These are phyloP conservation scores for Halenospora varia DNA, from an alignment of 495 filamentous ascomycete species.

Conservation along the genomic window DNA sequence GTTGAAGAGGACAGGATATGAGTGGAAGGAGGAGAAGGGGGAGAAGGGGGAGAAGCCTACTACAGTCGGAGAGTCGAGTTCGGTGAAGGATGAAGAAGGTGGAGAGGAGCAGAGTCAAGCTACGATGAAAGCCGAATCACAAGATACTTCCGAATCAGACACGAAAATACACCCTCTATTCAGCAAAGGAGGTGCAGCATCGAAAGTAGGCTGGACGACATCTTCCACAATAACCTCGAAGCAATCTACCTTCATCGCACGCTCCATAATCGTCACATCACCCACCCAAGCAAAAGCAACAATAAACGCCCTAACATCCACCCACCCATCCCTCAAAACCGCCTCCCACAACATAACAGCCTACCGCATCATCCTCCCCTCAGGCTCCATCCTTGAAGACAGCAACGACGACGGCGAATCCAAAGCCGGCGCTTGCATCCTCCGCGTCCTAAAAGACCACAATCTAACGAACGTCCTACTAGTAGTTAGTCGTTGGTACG, in stretches of 20 bases:
- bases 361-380: constrained; percentile 33
- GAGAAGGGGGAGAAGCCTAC: not conserved
- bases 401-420: constrained; percentile 92
- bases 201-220: constrained; percentile 31
- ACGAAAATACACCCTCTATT: not conserved
- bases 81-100: constrained; percentile 21
- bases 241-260: constrained; percentile 47
- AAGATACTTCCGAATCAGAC: not conserved
- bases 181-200: constrained; percentile 11
- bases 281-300: constrained; percentile 30
- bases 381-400: constrained; percentile 60
- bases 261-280: constrained; percentile 36
- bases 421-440: constrained; percentile 74
- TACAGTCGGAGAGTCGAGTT: constrained; percentile 12
- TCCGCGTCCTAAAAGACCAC: constrained; percentile 77
- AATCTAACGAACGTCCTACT: constrained; percentile 78
- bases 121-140: not conserved
- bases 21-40: constrained; percentile 44
- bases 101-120: constrained; percentile 1
- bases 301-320: constrained; percentile 36
- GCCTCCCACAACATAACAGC: constrained; percentile 54
- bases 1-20: constrained; percentile 73
- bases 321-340: constrained; percentile 35
- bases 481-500: constrained; percentile 91
- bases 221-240: constrained; percentile 41